Base-by-base conservation (phyloP, 495 filamentous ascomycete species). In the Clavariopsis aquatica region DNA sequence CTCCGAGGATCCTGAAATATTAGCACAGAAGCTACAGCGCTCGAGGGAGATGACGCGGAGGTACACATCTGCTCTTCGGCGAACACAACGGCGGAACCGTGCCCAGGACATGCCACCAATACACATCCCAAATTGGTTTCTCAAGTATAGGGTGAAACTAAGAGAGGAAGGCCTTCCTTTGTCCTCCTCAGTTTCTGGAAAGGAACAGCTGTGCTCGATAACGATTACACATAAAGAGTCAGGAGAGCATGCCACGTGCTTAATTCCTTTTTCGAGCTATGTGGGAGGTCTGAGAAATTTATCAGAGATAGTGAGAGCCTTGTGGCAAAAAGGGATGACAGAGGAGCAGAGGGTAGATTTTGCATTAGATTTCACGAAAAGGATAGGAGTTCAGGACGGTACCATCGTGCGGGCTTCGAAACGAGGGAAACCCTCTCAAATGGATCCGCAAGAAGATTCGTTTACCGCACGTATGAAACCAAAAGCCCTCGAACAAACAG, bases 41-140 rank as follows among this genome's bases (percentile, higher is more conserved):
- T 66, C 68, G 19, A 54, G 46, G 46, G 68, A 70, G 52, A 57
- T 61, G 64, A 64, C 62, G 49, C 58, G 68, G 31, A 43, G 64
- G 38, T 70, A 67, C 34, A 49, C 61, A 19, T 67, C 68, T 17
- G 68, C 68, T 15, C 34, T 70, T 8, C 55, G 49, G 49, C 58
- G 68, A 6, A 49, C 64, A 41, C 68, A 70, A 52, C 36, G 64
- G 19, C 52, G 64, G 22, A 67, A 66, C 31, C 62, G 68, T 12
- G 52, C 68, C 2, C 63, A 60, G 38, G 68, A 67, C 41, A 38
- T 70, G 15, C 68, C 68, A 22, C 65, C 69, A 1, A 29, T 71
- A 36, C 51, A 53, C 23, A 59, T 81, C 31, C 79, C 79, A 15
- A 61, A 71, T 15, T 79, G 79, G 77, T 80, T 81, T 45, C 46